Evolutionary conservation across 1,139 yeast genomes (phyloP), one percentile per base, ranked within the genome.

Genomic region (Maudiozyma humilis): DNA sequence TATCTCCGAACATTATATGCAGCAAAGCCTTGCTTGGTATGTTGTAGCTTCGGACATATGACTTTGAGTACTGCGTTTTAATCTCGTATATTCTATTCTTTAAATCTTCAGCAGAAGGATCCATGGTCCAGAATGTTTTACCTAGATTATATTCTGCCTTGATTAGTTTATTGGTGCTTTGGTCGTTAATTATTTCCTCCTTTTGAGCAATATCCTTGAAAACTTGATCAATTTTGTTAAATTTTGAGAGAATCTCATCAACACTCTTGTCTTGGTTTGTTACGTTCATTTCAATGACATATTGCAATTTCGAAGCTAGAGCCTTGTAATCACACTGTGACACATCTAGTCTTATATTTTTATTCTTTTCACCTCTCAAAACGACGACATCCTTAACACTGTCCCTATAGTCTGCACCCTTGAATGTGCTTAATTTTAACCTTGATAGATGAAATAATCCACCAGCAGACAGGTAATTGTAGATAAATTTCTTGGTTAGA

Each of bases 1-100:
- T 72, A 50, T 88, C 94, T 15, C 98, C 98, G 55, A 84, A 76
- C 48, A 91, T 60, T 0, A 81, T 70, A 61, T 88, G 95, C 61
- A 87, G 82, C 19, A 91, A 56, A 0, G 95, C 95, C 54, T 83
- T 86, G 0, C 96, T 81, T 0, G 93, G 82, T 3, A 82, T 61
- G 35, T 73, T 69, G 56, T 73, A 81, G 27, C 48, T 50, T 20
- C 51, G 46, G 16, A 48, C 52, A 36, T 51, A 57, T n/a, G 65
- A 67, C 18, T 66, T 55, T 27, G 67, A 65, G 30, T 48, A 57
- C 14, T 59, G 50, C 29, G 54, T 51, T 45, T 61, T 64, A 23
- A 55, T 44, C 13, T 47, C 38, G 37, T 50, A 49, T 12, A 51
- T 48, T 31, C 62, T 48, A 13, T 51, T 44, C 15, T 41, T 44